Evolutionary conservation across 2,329 filamentous ascomycete genomes (phyloP), one percentile per base, ranked within the genome.

Genomic region (Aspergillus uvarum): DNA sequence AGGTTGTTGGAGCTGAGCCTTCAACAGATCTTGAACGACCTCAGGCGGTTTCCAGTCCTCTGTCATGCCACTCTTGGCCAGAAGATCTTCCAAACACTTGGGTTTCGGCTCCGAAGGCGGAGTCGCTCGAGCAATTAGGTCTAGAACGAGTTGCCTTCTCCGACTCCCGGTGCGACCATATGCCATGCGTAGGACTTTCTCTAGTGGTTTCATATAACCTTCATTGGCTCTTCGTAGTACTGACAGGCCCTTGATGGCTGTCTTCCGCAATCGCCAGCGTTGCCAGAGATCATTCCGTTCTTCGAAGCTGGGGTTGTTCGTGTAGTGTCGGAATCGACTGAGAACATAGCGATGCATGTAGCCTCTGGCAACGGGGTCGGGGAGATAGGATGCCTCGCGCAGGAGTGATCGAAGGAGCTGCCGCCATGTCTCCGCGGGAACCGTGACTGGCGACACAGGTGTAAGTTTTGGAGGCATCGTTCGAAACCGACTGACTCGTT

Each of bases 331-430:
- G 72, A 83, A 87, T 62, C 81, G 77, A 38, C 68, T 63, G 35
- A 82, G 62, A 49, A 84, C 74, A 70, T 85, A 77, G 54, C 76
- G 67, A 59, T 76, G 77, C 70, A 85, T 77, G 72, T 82, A 84
- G 32, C 65, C 56, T 63, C 82, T 80, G 44, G 84, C 83, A 59
- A 78, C 72, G 1, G 82, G 77, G 67, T 88, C 85, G 29, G 86
- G 85, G 44, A 88, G 81, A 66, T 88, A 88, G 58, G 82, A 80
- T 63, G 79, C 80, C 74, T 87, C 82, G 60, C 86, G 82, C 44
- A 88, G 80, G 10, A 86, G 77, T 24, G 81, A 77, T 52, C 86
- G 83, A 63, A 85, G 77, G 50, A 86, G 73, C 67, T 83, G 80
- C 31, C 67, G 69, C 76, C 76, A 78, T 69, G 69, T 54, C 35